A percentile compares a stretch with the other conserved stretches of the same genome.
These are phyloP conservation scores for Warburgia ugandensis DNA, from an alignment of 164 flowering plant species.

Conservation along the genomic window DNA sequence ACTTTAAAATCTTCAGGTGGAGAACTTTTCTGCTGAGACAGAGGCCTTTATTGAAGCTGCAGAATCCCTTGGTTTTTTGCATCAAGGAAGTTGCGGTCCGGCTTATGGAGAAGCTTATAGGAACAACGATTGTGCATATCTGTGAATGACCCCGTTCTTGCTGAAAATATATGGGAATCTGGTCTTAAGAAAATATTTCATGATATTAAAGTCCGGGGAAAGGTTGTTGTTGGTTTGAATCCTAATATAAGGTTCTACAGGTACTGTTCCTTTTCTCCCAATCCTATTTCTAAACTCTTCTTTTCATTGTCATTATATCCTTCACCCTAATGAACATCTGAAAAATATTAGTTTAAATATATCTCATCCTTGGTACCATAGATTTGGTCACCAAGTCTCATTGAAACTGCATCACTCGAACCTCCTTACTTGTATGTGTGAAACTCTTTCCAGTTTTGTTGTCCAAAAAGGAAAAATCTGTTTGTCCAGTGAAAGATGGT, in stretches of 20 bases:
- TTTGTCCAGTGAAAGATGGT: no score
- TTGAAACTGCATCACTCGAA: no score
- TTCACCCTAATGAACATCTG: no score
- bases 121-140: slow-evolving; percentile 85
- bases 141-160: slow-evolving; percentile 72
- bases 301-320: no score
- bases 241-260: slow-evolving; percentile 94
- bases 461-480: no score
- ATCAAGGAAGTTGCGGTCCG: slow-evolving; percentile 95
- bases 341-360: no score
- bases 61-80: slow-evolving; percentile 70
- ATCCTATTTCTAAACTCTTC: no score
- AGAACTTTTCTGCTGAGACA: slow-evolving; percentile 66
- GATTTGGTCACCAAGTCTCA: no score
- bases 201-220: slow-evolving; percentile 66
- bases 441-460: no score
- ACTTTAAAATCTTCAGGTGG: slow-evolving; percentile 51
- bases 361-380: no score
- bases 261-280: no score
- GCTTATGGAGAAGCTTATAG: slow-evolving; percentile 86
- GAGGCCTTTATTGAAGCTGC: slow-evolving; percentile 62
- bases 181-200: slow-evolving; percentile 59
- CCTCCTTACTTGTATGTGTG: no score
- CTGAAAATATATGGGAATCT: slow-evolving; percentile 66
- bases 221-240: slow-evolving; percentile 84